Evolutionary conservation across 106 monocot genomes (phyloP), one percentile per base, ranked within the genome.

Genomic region (Platanthera guangdongensis): DNA sequence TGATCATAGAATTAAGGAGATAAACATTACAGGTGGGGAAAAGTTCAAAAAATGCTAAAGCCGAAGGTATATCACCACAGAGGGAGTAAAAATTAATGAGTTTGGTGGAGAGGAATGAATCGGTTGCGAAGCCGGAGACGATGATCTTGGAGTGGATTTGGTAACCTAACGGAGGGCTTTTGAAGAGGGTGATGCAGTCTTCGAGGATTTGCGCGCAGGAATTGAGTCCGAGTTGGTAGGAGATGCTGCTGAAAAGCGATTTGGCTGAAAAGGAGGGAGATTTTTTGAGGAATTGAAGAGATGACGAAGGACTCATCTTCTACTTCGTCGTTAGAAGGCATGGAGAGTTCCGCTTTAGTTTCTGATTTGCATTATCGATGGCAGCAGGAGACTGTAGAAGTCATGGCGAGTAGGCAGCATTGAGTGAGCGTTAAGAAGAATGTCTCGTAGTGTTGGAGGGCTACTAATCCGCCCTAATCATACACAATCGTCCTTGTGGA

Each of bases 11-110:
- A 53, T 86, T 86, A 71, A 91, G 84, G 3, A 82, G 68, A 81
- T 82, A 86, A 8, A 82, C 78, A 30, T 82, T 84, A 63, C 78
- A 62, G 48, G 14, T 28, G 1, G 76, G 74, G 74, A 69, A 60
- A 5, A 21, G 68, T 13, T 10, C 14, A 53, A 90, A 81, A 77
- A 85, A 14, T 14, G 68, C 6, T 15, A 45, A 39, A 1, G 87
- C 85, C 10, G 51, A 50, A 2, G 52, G 54, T 51, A 81, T 45
- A 47, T 81, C 19, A 0, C 76, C 77, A 51, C 82, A 85, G 16
- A 73, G 71, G 21, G 91, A 88, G 79, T 91, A 88, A 69, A 91
- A 67, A 18, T 55, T 71, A 52, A 91, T 80, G 75, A 91, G 88
- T 21, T 86, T 83, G 16, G 88, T 80, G 45, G 75, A 49, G 69